Conservation (phyloP, 345 rosid genomes). For the Heritiera littoralis region DNA sequence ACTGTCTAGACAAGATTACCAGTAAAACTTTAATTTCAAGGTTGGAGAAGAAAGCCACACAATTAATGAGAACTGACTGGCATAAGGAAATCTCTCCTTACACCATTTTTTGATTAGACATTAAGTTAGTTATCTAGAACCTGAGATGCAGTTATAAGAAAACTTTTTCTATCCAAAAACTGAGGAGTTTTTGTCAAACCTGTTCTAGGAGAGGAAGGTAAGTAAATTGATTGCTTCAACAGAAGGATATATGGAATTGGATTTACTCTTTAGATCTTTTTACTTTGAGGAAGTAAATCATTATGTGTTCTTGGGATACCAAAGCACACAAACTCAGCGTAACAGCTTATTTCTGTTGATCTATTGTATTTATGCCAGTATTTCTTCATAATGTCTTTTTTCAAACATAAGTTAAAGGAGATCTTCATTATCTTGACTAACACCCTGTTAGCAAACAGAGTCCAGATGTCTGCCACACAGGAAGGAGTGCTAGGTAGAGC, state of each 20-base stretch:
- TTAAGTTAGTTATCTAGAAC: too few species aligned
- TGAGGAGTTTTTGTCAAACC: too few species aligned
- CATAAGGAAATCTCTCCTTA: too few species aligned
- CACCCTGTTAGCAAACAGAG: not conserved
- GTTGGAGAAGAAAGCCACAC: not conserved
- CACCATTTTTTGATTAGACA: too few species aligned
- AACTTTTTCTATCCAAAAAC: too few species aligned
- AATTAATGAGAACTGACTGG: not conserved
- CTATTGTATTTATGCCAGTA: not conserved
- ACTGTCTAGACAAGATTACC: not conserved
- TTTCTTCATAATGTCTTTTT: not conserved
- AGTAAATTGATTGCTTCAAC: too few species aligned
- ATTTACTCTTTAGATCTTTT: too few species aligned
- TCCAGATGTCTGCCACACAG: slow-evolving; percentile 31
- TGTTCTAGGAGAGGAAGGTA: too few species aligned
- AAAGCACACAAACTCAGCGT: not conserved
- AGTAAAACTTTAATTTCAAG: not conserved
- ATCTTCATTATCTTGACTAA: not conserved
- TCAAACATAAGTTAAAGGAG: not conserved
- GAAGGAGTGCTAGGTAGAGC: slow-evolving; percentile 30
- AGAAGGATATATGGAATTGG: too few species aligned
- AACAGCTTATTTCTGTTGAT: not conserved
- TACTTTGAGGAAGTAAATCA: too few species aligned
- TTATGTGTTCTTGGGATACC: too few species aligned
- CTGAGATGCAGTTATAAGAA: too few species aligned